phyloP scores from a whole-genome alignment of 495 filamentous ascomycete genomes.

The Neurospora sp. region DNA sequence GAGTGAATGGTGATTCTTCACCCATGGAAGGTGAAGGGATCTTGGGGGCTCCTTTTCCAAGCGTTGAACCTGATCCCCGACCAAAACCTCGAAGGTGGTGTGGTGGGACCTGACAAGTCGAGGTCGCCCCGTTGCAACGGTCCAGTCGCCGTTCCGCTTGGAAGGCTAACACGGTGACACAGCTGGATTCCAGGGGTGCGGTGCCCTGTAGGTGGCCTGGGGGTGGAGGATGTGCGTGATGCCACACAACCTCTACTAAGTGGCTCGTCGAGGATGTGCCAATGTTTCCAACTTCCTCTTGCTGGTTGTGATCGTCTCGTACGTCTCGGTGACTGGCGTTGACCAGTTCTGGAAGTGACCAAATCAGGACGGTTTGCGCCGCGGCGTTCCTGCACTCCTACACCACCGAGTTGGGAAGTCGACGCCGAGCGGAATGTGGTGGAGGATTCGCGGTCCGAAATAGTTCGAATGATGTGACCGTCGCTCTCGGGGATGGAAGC shows the following conservation, averaged over 20 bases:
- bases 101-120: not conserved
- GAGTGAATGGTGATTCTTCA: not conserved
- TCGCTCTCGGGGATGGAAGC: not conserved
- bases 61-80: not conserved
- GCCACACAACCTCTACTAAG: not conserved
- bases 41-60: not conserved
- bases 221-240: not conserved
- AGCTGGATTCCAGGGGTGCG: not conserved
- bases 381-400: not conserved
- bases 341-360: not conserved
- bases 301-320: not conserved
- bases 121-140: conserved; percentile 1
- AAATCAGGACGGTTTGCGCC: not conserved
- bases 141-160: conserved; percentile 1
- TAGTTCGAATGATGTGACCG: not conserved
- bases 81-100: not conserved
- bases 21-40: not conserved
- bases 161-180: conserved; percentile 2
- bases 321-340: not conserved
- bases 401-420: not conserved
- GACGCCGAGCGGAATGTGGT: not conserved
- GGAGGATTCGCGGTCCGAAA: not conserved
- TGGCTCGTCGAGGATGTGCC: not conserved
- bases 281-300: not conserved
- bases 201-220: not conserved